Evolutionary conservation across 1,284 basidiomycete species (phyloP).

Genomic region (Pseudozyma hubeiensis): DNA sequence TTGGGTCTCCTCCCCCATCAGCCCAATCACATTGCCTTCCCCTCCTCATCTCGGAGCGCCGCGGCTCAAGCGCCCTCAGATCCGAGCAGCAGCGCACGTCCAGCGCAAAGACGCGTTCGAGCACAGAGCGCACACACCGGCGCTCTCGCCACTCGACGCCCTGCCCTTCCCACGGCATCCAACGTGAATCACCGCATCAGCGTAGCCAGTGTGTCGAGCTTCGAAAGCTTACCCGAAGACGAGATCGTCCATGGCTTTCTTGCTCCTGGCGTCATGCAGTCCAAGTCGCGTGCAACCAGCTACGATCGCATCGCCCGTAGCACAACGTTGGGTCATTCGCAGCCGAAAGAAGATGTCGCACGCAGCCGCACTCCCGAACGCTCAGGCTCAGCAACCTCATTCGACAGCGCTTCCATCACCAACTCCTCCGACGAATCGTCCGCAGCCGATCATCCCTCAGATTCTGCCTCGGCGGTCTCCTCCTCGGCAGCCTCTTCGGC

Average conservation of each 20-base stretch:
- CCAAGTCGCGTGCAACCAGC: conserved; percentile 28
- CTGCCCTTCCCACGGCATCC: conserved; percentile 55
- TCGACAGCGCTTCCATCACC: conserved; percentile 17
- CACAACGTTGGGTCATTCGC: conserved; percentile 4
- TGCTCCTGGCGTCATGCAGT: conserved; percentile 11
- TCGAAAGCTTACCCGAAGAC: conserved; percentile 63
- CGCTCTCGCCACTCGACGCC: conserved; percentile 30
- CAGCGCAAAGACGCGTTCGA: conserved; percentile 21
- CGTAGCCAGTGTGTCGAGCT: conserved; percentile 57
- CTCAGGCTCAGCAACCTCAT: conserved; percentile 13
- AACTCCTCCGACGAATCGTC: conserved; percentile 10
- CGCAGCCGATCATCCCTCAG: conserved; percentile 8
- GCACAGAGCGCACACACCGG: conserved; percentile 34
- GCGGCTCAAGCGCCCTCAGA: conserved; percentile 1
- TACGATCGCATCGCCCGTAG: conserved; percentile 34
- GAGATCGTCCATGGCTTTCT: conserved; percentile 49
- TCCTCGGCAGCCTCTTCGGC: conserved; percentile 29
- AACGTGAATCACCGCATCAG: conserved; percentile 51
- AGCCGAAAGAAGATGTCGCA: conserved; percentile 6
- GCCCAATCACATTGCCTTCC: conserved; percentile 20
- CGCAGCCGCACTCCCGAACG: conserved; percentile 10
- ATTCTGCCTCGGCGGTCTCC: conserved; percentile 8
- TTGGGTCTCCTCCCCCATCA: conserved; percentile 44
- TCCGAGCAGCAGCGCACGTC: conserved; percentile 1
- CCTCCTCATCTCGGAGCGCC: conserved; percentile 7